Percentiles rank a stretch among this genome's conserved stretches.
Evolutionary conservation across 148 eudicot genomes (phyloP).

Genomic region (Arctostaphylos glauca): DNA sequence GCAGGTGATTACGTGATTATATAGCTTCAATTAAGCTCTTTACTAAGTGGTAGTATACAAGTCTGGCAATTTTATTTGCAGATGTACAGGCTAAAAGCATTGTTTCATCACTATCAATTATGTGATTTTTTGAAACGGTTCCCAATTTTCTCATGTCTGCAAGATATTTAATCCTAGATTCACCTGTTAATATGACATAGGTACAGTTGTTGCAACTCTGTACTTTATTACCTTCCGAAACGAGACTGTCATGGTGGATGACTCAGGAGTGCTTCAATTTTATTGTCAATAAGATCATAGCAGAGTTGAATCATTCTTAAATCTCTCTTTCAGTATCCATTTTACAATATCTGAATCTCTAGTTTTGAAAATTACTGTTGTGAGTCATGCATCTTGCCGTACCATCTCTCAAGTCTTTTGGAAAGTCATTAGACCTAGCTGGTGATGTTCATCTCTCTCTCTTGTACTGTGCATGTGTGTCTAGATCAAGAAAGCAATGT

Average conservation of each 20-base stretch:
- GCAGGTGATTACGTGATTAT: conserved; percentile 46
- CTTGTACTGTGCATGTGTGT: background rate
- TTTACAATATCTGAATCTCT: background rate
- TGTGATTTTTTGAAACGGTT: background rate
- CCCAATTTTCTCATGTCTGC: too few relatives aligned
- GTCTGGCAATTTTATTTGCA: background rate
- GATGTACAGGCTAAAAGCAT: background rate
- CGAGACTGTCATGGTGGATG: conserved; percentile 4
- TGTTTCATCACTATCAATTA: background rate
- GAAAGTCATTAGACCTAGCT: background rate
- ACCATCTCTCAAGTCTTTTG: background rate
- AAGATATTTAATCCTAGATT: background rate
- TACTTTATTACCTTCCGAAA: background rate
- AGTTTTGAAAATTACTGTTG: conserved; percentile 1
- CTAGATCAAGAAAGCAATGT: conserved; percentile 66
- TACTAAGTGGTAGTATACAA: background rate
- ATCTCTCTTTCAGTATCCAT: background rate
- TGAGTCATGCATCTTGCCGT: background rate
- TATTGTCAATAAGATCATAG: background rate
- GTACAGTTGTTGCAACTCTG: background rate
- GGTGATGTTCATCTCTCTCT: background rate
- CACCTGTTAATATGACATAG: background rate
- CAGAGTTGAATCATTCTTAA: too few relatives aligned
- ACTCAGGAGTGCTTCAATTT: background rate
- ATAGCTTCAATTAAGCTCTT: background rate